Evolutionary conservation across 2,329 filamentous ascomycete genomes (phyloP), one percentile per base, ranked within the genome.

Genomic region (Thielaviopsis musarum): DNA sequence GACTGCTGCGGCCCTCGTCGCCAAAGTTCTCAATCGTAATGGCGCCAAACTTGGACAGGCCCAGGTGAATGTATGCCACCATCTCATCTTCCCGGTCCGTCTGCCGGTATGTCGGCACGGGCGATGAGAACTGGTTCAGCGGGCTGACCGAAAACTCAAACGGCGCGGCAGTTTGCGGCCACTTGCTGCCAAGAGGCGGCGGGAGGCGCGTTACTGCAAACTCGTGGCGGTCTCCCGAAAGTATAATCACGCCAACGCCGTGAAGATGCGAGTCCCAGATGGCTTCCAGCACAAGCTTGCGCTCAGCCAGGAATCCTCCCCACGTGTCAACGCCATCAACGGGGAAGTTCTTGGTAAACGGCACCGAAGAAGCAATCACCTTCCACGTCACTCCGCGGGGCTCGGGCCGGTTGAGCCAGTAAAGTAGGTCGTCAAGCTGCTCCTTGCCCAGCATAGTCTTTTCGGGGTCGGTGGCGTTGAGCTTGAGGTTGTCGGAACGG

Each of bases 271-370:
- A 84, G 62, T 87, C 84, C 90, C 93, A 97, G 81, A 96, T 95
- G 1, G 88, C 87, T 69, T 95, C 86, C 15, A 98, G 82, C 26
- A 97, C 80, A 59, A 75, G 77, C 58, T 78, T 80, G 17, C 93
- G 84, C 74, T 98, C 93, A 55, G 77, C 73, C 1, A 96, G 76
- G 70, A 95, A 96, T 0, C 91, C 91, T 54, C 88, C 89, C 93
- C 93, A 98, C 0, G 93, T 97, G 68, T 98, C 93, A 62, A 84
- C 77, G 1, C 82, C 83, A 64, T 93, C 91, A 64, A 95, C 81
- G 24, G 83, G 85, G 91, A 93, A 98, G 70, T 98, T 98, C 73
- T 95, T 95, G 6, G 93, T 97, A 69, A 98, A 95, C 0, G 93
- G 93, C 5, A 97, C 87, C 19, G 87, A 91, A 48, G 87, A 91